phyloP scores from a whole-genome alignment of 1,284 basidiomycete genomes.

The Pseudozyma thailandica region DNA sequence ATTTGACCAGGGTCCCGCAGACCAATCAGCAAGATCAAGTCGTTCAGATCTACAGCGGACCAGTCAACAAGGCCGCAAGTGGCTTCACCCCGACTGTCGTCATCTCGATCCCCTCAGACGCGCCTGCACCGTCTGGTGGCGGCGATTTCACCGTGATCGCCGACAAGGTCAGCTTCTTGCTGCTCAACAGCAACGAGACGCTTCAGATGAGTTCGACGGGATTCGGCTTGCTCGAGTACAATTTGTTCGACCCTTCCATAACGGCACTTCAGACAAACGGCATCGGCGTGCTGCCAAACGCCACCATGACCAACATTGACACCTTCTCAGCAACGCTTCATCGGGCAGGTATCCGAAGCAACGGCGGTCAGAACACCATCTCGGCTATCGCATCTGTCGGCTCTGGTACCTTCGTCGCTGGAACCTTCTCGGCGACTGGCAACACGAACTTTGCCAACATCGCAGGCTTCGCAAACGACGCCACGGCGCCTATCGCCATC shows the following conservation, averaged over 20 bases:
- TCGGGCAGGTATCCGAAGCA: constrained; percentile 61
- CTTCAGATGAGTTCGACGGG: constrained; percentile 42
- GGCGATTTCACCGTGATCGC: constrained; percentile 81
- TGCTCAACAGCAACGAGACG: constrained; percentile 56
- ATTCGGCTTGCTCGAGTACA: constrained; percentile 60
- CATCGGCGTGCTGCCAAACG: constrained; percentile 51
- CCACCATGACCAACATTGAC: constrained; percentile 78
- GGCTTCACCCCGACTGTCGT: constrained; percentile 53
- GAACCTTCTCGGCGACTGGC: constrained; percentile 76
- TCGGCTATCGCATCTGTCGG: constrained; percentile 72
- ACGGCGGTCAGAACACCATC: constrained; percentile 66
- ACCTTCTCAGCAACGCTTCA: constrained; percentile 74
- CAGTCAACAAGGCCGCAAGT: constrained; percentile 73
- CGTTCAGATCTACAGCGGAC: constrained; percentile 81
- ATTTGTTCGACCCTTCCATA: constrained; percentile 48
- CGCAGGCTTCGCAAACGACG: constrained; percentile 76
- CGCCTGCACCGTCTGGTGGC: constrained; percentile 73
- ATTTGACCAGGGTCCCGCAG: constrained; percentile 77
- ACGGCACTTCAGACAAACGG: constrained; percentile 37
- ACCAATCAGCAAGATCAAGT: constrained; percentile 76
- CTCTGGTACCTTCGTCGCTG: constrained; percentile 78
- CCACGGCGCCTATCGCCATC: constrained; percentile 69
- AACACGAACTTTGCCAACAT: constrained; percentile 77
- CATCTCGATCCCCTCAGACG: constrained; percentile 55
- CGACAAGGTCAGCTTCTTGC: constrained; percentile 70